Percentiles rank a stretch among this genome's conserved stretches.
These are phyloP conservation scores for Myriosclerotinia scirpicola DNA, from an alignment of 2,329 filamentous ascomycete genomes.

Conservation along the genomic window DNA sequence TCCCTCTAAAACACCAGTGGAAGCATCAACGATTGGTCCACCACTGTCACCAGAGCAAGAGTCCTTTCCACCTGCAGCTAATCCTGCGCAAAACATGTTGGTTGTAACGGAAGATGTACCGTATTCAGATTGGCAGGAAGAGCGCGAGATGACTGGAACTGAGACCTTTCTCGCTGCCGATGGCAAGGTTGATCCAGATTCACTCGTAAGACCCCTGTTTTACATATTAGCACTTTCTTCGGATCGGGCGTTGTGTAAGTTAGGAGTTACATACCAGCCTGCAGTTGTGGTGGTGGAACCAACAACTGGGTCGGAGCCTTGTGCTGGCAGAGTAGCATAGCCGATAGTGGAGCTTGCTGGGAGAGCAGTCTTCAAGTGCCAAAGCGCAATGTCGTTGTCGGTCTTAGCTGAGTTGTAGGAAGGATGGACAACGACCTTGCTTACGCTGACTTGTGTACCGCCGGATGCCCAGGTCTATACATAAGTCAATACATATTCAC, in stretches of 20 bases:
- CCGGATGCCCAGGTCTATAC: conserved; percentile 29
- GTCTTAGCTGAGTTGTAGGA: conserved; percentile 24
- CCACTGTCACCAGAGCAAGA: conserved; percentile 32
- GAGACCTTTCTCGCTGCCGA: conserved; percentile 29
- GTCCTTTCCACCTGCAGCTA: conserved; percentile 31
- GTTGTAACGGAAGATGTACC: conserved; percentile 26
- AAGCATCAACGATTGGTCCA: conserved; percentile 32
- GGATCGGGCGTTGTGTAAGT: conserved; percentile 13
- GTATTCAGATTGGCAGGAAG: conserved; percentile 27
- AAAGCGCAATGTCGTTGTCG: conserved; percentile 30
- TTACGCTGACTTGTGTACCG: conserved; percentile 27
- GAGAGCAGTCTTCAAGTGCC: conserved; percentile 29
- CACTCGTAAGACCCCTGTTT: conserved; percentile 19
- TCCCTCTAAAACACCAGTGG: conserved; percentile 29
- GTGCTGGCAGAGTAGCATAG: conserved; percentile 28
- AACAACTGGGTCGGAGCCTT: conserved; percentile 30
- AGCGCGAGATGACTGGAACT: conserved; percentile 30
- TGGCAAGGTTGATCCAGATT: conserved; percentile 23
- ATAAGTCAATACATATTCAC: conserved; percentile 7
- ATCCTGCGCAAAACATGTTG: conserved; percentile 32
- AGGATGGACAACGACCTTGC: conserved; percentile 27
- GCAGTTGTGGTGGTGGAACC: conserved; percentile 24
- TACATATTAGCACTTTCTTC: background rate
- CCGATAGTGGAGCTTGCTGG: conserved; percentile 27
- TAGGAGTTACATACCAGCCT: conserved; percentile 20